Base-by-base conservation (phyloP, 768 basidiomycete genomes). In the Favolaschia claudopus region DNA sequence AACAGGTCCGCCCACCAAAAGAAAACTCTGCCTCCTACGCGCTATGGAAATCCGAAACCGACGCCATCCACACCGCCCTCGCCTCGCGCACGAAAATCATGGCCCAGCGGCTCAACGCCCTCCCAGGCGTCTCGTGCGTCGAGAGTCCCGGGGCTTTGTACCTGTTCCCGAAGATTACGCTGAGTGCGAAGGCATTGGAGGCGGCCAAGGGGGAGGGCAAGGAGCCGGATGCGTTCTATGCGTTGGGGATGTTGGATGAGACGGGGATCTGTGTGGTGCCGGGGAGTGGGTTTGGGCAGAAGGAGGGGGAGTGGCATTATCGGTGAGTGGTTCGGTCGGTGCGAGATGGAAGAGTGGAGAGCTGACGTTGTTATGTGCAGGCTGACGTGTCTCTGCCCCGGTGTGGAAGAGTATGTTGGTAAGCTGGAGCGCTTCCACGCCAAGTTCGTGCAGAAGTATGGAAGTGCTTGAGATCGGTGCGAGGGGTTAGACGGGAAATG, bases 261-360 rank as follows among this genome's bases (percentile, higher is more conserved):
- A 95, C 94, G 0, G 95, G 95, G 5, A 97, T 99, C 62, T 97
- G 95, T 68, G 92, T 92, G 20, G 92, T 98, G 5, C 93, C 95
- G 6, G 96, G 96, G 0, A 89, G 88, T 44, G 96, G 96, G 1
- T 99, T 99, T 72, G 96, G 96, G 5, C 96, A 98, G 79, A 89
- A 83, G 75, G 88, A 91, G 46, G 94, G 91, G 24, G 90, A 95
- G 69, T 89, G 87, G 76, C 96, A 99, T 75, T 90, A 97, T 71
- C 79, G 96, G n/a, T n/a, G n/a, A n/a, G n/a, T n/a, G n/a, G n/a
- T n/a, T n/a, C n/a, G n/a, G n/a, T n/a, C n/a, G n/a, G n/a, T n/a
- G n/a, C n/a, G n/a, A n/a, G n/a, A n/a, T n/a, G n/a, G n/a, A n/a
- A n/a, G n/a, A n/a, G n/a, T n/a, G n/a, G n/a, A n/a, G n/a, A n/a